Evolutionary conservation across 768 basidiomycete species (phyloP).

Genomic region (Crucibulum laeve): DNA sequence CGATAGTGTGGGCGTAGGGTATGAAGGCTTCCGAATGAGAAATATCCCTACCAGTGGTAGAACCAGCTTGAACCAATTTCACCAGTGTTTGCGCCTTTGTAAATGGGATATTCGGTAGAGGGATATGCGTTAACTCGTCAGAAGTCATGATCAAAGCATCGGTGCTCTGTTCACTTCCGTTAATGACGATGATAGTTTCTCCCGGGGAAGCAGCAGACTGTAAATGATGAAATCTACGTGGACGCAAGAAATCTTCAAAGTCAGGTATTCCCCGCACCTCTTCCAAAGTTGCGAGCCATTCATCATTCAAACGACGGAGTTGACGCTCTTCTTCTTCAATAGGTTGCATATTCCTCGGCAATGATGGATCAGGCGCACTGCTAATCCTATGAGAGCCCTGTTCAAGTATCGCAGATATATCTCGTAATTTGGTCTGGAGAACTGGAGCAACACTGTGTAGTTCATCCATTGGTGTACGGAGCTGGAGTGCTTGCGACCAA

Average conservation of each 20-base stretch:
- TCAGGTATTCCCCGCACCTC: background rate
- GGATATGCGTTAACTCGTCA: too few species aligned
- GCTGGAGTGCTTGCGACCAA: constrained; percentile 9
- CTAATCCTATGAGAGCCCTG: constrained; percentile 7
- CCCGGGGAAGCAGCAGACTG: too few species aligned
- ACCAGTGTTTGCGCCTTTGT: too few species aligned
- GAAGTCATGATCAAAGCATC: too few species aligned
- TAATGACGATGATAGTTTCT: background rate
- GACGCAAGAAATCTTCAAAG: background rate
- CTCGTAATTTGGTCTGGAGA: constrained; percentile 2
- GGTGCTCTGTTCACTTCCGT: background rate
- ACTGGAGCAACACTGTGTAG: constrained; percentile 5
- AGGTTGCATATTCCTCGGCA: background rate
- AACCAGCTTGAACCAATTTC: too few species aligned
- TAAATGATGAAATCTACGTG: background rate
- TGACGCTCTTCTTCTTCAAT: too few species aligned
- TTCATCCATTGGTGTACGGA: constrained; percentile 9
- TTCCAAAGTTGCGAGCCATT: background rate
- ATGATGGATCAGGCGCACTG: too few species aligned
- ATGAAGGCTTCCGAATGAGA: too few species aligned
- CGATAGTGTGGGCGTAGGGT: too few species aligned
- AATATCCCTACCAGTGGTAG: too few species aligned
- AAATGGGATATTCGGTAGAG: too few species aligned
- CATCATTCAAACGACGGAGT: background rate
- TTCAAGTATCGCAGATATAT: constrained; percentile 4